Percentiles rank a stretch among this genome's conserved stretches.
Conservation (phyloP, 768 basidiomycete genomes). For the Suillus cothurnatus region DNA sequence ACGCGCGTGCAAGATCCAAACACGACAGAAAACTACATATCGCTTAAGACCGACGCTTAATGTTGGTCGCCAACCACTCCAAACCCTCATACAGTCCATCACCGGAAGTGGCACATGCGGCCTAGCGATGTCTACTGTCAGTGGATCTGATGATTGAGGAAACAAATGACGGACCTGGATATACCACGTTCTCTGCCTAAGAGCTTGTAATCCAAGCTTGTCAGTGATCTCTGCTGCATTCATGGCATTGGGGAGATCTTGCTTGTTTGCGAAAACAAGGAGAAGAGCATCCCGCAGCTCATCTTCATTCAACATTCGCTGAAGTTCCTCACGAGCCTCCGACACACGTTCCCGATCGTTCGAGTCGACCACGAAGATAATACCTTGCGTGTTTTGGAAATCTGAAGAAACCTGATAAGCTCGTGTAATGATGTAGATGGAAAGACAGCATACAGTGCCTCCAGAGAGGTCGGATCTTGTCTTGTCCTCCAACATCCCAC, state of each 20-base stretch:
- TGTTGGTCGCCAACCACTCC: conserved; percentile 94
- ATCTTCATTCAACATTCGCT: conserved; percentile 99
- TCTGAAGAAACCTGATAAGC: conserved; percentile 51
- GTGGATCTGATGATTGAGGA: conserved; percentile 10
- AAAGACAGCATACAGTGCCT: conserved; percentile 88
- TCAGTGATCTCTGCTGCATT: conserved; percentile 99
- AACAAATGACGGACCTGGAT: conserved; percentile 70
- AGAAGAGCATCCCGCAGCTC: conserved; percentile 98
- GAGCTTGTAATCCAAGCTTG: conserved; percentile 97
- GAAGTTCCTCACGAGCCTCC: conserved; percentile 98
- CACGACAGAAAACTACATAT: conserved; percentile 31
- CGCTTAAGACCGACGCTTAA: conserved; percentile 77
- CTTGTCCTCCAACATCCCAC: conserved; percentile 99
- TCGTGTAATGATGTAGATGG: conserved; percentile 12
- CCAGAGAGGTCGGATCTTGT: conserved; percentile 99
- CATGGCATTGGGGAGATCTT: conserved; percentile 99
- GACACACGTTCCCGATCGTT: conserved; percentile 99
- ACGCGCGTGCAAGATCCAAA: conserved; percentile 54
- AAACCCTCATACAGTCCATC: conserved; percentile 99
- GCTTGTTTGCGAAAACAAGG: conserved; percentile 99
- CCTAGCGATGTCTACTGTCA: conserved; percentile 48
- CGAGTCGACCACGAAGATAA: conserved; percentile 99
- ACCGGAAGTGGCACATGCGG: conserved; percentile 97
- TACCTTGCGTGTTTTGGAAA: conserved; percentile 99
- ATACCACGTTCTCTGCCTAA: conserved; percentile 97